Evolutionary conservation across 2,329 filamentous ascomycete genomes (phyloP), one percentile per base, ranked within the genome.

Genomic region (Curvularia sp.): DNA sequence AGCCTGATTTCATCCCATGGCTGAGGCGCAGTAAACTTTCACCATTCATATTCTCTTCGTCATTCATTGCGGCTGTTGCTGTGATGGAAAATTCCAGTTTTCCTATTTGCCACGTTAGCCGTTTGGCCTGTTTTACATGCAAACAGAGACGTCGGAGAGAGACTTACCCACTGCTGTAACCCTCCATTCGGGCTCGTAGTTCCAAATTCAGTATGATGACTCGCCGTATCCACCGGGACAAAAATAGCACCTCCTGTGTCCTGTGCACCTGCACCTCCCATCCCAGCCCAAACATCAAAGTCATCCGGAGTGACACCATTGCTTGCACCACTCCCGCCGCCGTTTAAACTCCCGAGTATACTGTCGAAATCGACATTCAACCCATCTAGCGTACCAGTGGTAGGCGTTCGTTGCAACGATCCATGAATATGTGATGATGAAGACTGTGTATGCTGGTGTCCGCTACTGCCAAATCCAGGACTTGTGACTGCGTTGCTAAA

Each of bases 171-270:
- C 39, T 72, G 68, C 58, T 70, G 66, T 55, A 74, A 42, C 10
- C 64, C 66, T 30, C 65, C 67, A 59, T 65, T 67, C 55, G 72
- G 65, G 62, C 69, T 71, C 44, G 65, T 66, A 38, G 64, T 65
- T 12, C 58, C 64, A 47, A 60, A 76, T 10, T 72, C 35, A 33
- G 44, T 43, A 24, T 51, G 47, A 49, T 53, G 51, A 3, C 43
- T 55, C 38, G 48, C 51, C n/a, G 58, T 62, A 55, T 77, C 74
- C 2, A 73, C 73, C 5, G 75, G 75, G 44, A 77, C 71, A 43
- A 76, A 77, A 20, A 77, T 77, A 3, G 75, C 74, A 7, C 72
- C 68, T 5, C 72, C 68, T 10, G 65, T 60, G 26, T 75, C 74
- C 20, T 66, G 61, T 15, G 52, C 56, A n/a, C 55, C 65, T 58